These are phyloP conservation scores for Stagonosporopsis chrysanthemi DNA, from an alignment of 2,329 filamentous ascomycete genomes.

Conservation along the genomic window DNA sequence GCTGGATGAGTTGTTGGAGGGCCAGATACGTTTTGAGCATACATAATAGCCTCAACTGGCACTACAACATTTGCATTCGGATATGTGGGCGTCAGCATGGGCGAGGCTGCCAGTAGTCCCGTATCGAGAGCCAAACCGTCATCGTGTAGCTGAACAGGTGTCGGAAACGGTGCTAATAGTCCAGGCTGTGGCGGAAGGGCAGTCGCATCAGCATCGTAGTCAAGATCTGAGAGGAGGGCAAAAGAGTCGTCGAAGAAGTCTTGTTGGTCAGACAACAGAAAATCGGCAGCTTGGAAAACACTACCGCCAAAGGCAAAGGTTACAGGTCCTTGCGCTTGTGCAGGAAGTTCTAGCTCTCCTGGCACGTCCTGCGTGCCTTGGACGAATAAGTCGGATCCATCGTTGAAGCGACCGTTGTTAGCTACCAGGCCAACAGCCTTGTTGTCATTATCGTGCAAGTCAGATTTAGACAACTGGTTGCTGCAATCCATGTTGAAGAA, in stretches of 20 bases:
- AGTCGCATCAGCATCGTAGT: background rate
- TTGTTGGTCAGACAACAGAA: background rate
- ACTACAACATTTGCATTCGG: too few relatives aligned
- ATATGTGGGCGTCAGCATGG: too few relatives aligned
- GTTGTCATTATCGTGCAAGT: background rate
- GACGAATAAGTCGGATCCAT: slow-evolving; percentile 1
- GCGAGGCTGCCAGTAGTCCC: background rate
- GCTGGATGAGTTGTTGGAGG: too few relatives aligned
- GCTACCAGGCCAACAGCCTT: background rate
- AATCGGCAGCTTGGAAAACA: background rate
- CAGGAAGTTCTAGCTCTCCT: background rate
- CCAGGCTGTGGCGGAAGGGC: background rate
- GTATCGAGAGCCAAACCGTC: background rate
- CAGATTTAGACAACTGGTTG: background rate
- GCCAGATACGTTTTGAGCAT: too few relatives aligned
- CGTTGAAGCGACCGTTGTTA: slow-evolving; percentile 2
- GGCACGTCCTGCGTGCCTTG: background rate
- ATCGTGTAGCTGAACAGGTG: background rate
- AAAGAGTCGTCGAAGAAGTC: background rate
- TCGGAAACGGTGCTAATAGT: background rate
- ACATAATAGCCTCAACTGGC: too few relatives aligned
- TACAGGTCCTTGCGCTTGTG: background rate
- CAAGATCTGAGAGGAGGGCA: background rate
- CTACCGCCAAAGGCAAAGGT: background rate
- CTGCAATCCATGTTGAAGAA: background rate